Conservation (phyloP, 148 eudicot genomes). For the Arctostaphylos glauca region DNA sequence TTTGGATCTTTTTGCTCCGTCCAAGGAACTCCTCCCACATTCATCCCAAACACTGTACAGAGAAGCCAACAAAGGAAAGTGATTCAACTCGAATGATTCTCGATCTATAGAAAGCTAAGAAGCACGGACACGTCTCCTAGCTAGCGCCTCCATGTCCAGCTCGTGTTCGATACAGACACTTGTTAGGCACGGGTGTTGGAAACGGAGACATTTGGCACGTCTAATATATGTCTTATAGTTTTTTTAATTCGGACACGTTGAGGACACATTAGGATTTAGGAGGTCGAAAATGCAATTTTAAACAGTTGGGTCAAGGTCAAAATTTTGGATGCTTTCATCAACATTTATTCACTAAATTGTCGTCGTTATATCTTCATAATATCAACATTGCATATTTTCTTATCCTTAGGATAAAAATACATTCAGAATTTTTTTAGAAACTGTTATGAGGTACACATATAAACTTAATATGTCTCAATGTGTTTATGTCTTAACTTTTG, state of each 20-base stretch:
- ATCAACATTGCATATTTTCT: background rate
- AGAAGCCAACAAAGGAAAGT: conserved; percentile 7
- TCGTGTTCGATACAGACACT: background rate
- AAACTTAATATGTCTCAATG: background rate
- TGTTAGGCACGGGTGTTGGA: too few relatives aligned
- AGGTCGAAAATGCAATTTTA: background rate
- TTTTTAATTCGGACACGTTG: background rate
- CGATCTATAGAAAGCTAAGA: background rate
- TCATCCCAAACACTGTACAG: conserved; percentile 93
- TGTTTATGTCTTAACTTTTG: background rate
- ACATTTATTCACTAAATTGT: background rate
- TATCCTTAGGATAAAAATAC: background rate
- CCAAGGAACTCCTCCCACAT: conserved; percentile 99
- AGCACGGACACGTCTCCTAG: background rate
- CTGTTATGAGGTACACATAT: background rate
- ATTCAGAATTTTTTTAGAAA: background rate
- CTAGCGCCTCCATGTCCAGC: background rate
- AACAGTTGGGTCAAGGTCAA: background rate
- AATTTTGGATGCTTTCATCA: background rate
- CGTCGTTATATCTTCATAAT: background rate
- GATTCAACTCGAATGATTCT: background rate
- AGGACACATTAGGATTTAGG: background rate
- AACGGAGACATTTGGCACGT: too few relatives aligned
- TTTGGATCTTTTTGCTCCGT: conserved; percentile 62
- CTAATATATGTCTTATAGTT: background rate